phyloP scores from a whole-genome alignment of 192 early-diverging fungal species.

The Paraglomus brasilianum region DNA sequence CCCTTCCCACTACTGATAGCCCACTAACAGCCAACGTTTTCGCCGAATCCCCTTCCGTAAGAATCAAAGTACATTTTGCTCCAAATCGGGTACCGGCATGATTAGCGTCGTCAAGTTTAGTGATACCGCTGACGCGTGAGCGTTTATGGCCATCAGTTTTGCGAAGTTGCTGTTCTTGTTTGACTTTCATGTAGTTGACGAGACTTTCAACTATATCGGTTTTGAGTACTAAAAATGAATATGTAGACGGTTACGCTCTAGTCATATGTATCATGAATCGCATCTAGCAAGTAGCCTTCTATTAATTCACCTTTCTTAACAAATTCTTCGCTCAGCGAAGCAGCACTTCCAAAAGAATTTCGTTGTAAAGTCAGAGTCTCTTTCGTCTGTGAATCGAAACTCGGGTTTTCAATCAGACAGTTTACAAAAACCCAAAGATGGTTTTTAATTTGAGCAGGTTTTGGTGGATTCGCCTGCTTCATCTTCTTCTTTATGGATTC shows the following conservation, averaged over 20 bases:
- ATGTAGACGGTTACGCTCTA: too few species aligned
- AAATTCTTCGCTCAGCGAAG: constrained; percentile 73
- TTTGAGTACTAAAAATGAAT: constrained; percentile 61
- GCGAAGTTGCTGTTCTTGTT: constrained; percentile 74
- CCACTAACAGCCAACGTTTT: constrained; percentile 87
- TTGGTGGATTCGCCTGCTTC: constrained; percentile 59
- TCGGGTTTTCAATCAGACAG: constrained; percentile 87
- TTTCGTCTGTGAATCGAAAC: constrained; percentile 98
- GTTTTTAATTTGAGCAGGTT: constrained; percentile 81
- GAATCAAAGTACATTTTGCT: constrained; percentile 85
- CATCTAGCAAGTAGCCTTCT: too few species aligned
- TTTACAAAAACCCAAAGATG: constrained; percentile 96
- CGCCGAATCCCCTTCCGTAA: constrained; percentile 97
- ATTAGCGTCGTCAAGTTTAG: constrained; percentile 95
- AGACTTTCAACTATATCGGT: constrained; percentile 85
- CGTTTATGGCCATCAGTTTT: constrained; percentile 84
- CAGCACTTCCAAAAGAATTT: constrained; percentile 80
- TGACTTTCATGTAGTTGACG: constrained; percentile 64
- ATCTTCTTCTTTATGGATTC: constrained; percentile 74
- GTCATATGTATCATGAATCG: too few species aligned
- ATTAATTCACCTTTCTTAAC: constrained; percentile 62
- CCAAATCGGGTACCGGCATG: constrained; percentile 76
- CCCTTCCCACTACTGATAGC: constrained; percentile 82
- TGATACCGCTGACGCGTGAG: constrained; percentile 70
- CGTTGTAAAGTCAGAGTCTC: constrained; percentile 84